These are phyloP conservation scores for Diaporthe sp. DNA, from an alignment of 2,329 filamentous ascomycete genomes.

Conservation along the genomic window DNA sequence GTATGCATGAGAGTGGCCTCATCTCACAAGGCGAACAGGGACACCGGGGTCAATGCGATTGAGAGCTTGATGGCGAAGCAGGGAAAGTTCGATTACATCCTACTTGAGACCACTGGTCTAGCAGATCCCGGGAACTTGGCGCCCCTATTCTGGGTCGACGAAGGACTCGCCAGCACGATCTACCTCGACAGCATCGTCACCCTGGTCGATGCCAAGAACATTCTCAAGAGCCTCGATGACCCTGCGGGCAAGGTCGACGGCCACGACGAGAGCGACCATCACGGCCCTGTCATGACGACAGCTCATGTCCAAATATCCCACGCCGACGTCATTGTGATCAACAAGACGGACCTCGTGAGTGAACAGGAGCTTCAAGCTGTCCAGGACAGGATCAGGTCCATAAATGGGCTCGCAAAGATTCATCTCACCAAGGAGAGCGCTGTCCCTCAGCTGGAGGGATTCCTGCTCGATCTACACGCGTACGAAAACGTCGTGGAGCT, in stretches of 20 bases:
- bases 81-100: constrained; percentile 96
- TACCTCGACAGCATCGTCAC: constrained; percentile 98
- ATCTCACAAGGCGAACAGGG: constrained; percentile 63
- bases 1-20: background rate
- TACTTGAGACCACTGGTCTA: constrained; percentile 95
- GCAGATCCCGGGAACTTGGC: constrained; percentile 97
- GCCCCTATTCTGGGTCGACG: constrained; percentile 97
- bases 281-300: constrained; percentile 84
- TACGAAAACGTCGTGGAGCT: constrained; percentile 86
- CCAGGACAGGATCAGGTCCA: constrained; percentile 79
- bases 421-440: constrained; percentile 85
- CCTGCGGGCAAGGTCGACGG: constrained; percentile 67
- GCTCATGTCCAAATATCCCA: constrained; percentile 98
- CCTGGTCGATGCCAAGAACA: constrained; percentile 94
- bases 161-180: constrained; percentile 93
- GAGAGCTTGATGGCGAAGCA: constrained; percentile 96
- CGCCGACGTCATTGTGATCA: constrained; percentile 94
- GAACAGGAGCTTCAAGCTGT: constrained; percentile 78
- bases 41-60: constrained; percentile 93
- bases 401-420: constrained; percentile 90
- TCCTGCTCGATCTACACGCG: constrained; percentile 90
- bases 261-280: constrained; percentile 63
- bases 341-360: constrained; percentile 90
- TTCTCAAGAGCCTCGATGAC: constrained; percentile 85
- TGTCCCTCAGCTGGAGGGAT: constrained; percentile 86